Evolutionary conservation across 164 flowering plant genomes (phyloP), one percentile per base, ranked within the genome.

Genomic region (Akebia trifoliata): DNA sequence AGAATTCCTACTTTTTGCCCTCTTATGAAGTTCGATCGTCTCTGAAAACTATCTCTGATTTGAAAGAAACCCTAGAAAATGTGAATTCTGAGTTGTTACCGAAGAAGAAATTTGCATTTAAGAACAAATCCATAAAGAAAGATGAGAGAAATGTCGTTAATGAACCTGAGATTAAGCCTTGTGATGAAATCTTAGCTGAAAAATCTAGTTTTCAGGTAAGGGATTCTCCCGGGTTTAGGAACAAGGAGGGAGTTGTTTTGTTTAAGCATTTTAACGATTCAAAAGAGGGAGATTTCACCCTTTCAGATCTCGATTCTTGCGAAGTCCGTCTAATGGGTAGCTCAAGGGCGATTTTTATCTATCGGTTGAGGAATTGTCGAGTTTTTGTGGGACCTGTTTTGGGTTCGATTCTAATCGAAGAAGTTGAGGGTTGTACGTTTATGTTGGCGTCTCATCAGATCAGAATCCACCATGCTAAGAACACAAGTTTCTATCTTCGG

Each of bases 371-470:
- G 62, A 67, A 79, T 53, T 93, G 94, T 58, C 76, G 56, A 57
- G 86, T 90, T 44, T 85, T 72, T 63, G 75, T 62, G 0, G 98
- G 98, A 20, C 92, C 97, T 0, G 90, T 85, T 10, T 54, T 64
- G n/a, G 94, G 95, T 10, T 89, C 95, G 0, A 62, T 81, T 54
- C 70, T 82, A 62, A 87, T 92, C 1, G 98, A 93, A 69, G 86
- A 81, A 15, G 97, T 66, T 20, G 91, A 87, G 51, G 75, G 60
- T 18, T 83, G 94, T 64, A 61, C 79, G 20, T 81, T 93, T 62
- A 74, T 84, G 57, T 45, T 90, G 75, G 94, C 97, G 1, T 87
- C 97, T 15, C 98, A 93, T 77, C 96, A 93, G 70, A 85, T 89
- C 36, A 64, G 98, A 72, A 82, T 93, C 50, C 96, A 93, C 65